Evolutionary conservation across 345 rosid species (phyloP).

Genomic region (Linum usitatissimum): DNA sequence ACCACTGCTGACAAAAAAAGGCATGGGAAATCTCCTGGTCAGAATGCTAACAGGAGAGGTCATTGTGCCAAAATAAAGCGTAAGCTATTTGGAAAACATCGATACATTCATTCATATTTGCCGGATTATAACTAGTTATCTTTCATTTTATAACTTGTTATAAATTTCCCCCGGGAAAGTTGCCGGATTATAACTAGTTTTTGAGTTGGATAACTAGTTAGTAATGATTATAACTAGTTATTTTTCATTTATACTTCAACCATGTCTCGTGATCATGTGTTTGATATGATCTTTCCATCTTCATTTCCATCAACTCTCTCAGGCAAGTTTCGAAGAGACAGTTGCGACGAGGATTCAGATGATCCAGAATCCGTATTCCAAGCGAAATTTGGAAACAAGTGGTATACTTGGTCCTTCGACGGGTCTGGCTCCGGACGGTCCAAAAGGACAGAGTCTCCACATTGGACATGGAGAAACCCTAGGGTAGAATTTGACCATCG

Average conservation of each 20-base stretch:
- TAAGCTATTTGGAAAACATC: constrained; percentile 18
- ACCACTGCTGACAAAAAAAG: constrained; percentile 16
- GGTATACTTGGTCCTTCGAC: constrained; percentile 39
- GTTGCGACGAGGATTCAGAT: constrained; percentile 31
- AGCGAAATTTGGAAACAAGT: constrained; percentile 37
- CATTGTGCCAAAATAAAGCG: constrained; percentile 30
- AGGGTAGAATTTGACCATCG: constrained; percentile 23
- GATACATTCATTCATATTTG: no score
- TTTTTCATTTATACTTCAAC: no score
- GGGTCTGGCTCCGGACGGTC: constrained; percentile 20
- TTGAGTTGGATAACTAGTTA: no score
- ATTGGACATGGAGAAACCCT: constrained; percentile 22
- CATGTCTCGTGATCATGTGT: not conserved
- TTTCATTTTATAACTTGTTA: no score
- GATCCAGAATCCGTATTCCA: constrained; percentile 32
- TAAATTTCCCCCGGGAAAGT: no score
- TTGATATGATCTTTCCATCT: not conserved
- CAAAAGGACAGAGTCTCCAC: constrained; percentile 31
- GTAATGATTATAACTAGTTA: no score
- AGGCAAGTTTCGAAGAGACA: constrained; percentile 38
- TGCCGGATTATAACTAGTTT: no score
- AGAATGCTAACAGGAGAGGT: constrained; percentile 17
- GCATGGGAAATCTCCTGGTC: constrained; percentile 20
- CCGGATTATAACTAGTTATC: no score
- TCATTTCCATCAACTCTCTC: not conserved